Evolutionary conservation across 2,329 filamentous ascomycete genomes (phyloP), one percentile per base, ranked within the genome.

Genomic region (Gaeumannomyces sp.): DNA sequence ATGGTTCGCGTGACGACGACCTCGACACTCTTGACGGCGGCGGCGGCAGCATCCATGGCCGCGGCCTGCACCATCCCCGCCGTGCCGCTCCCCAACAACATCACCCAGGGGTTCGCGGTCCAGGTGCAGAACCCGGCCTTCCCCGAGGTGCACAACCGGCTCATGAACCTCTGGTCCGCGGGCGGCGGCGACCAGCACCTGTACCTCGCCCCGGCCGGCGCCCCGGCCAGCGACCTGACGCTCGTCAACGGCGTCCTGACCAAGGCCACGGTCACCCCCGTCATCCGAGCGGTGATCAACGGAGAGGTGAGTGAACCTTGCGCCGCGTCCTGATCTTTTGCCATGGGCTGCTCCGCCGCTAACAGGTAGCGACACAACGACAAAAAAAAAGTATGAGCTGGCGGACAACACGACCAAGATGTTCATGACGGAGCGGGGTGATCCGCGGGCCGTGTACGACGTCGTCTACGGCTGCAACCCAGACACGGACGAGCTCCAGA

Each of bases 381-480:
- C 2, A 8, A 61, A 1, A 4, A 22, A 13, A 13, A 38, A 79
- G 77, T 79, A 79, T 66, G 74, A 76, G 28, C 69, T 70, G n/a
- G 71, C 73, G 35, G 78, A 81, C 68, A 78, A 81, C 68, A 81
- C 79, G 3, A 81, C 78, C 57, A 81, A 81, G 70, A 74, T 80
- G 69, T 81, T 81, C 71, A 79, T 80, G 76, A 80, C 79, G 2
- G 73, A 78, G 33, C 76, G 79, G 2, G 74, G 74, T 10, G 77
- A 80, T 64, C 77, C 78, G 1, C 72, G 74, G 16, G 79, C 78
- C 27, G 68, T 77, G 64, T 80, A 77, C 64, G 70, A 76, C 56
- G 74, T 76, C n/a, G 70, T 70, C 7, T 78, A 79, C 66, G 76
- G 74, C 35, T 80, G 79, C 69, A 74, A 80, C 66, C 74, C 76